Evolutionary conservation across 1,284 basidiomycete species (phyloP), one percentile per base, ranked within the genome.

Genomic region (Trichosporon asahii): DNA sequence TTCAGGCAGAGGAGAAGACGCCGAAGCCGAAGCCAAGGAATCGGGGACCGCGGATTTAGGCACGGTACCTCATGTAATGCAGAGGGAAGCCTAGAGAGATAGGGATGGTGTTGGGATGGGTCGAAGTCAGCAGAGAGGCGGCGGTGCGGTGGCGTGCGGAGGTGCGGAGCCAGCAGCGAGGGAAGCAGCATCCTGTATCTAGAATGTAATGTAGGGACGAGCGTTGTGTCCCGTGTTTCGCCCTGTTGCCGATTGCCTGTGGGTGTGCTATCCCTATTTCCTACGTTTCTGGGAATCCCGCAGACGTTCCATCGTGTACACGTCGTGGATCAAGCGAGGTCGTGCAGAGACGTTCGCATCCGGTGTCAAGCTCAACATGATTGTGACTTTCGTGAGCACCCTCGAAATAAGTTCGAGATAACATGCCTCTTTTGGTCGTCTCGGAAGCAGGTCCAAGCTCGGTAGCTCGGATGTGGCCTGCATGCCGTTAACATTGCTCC

Each of bases 151-250:
- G 18, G 18, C 40, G 15, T n/a, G 40, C 40, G 40, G 40, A 44
- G 40, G 40, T 53, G 49, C 49, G 49, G 23, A 53, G 49, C 21
- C 11, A 18, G 23, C 9, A 23, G 21, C 18, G 46, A n/a, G 18
- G 46, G 18, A 18, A 49, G n/a, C 46, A 53, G 49, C 49, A 53
- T 37, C 23, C 49, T 53, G 49, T 53, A 23, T 53, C 49, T 53
- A 53, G 49, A 53, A 53, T 53, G 49, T 53, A 53, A 53, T 53
- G 40, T 44, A 53, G 49, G 49, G 49, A 53, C 49, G 49, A 53
- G 11, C 49, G 49, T 25, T 25, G 49, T 53, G 25, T 53, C 49
- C 49, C 49, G 49, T 53, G 49, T 53, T 53, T 53, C 23, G 49
- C 49, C 23, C 25, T 18, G 2, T 53, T 18, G 49, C 49, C 21